Base-by-base conservation (phyloP, 495 filamentous ascomycete species). In the Aspergillus olivimuriae region DNA sequence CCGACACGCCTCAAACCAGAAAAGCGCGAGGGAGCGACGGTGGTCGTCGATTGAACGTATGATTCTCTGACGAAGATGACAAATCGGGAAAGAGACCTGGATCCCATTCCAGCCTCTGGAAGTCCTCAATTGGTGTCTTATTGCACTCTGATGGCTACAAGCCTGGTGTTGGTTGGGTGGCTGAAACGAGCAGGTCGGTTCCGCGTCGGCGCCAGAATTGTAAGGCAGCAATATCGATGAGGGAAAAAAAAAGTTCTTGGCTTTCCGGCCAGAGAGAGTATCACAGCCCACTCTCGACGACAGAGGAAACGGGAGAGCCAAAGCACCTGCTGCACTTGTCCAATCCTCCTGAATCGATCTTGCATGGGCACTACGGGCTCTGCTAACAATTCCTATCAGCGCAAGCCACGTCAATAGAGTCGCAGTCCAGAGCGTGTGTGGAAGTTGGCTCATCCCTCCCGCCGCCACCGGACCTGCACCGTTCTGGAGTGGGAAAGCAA, bases 331-430 rank as follows among this genome's bases (percentile, higher is more conserved):
- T n/a, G n/a, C n/a, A n/a, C n/a, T n/a, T n/a, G n/a, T n/a, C n/a
- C n/a, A n/a, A n/a, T n/a, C n/a, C n/a, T n/a, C n/a, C n/a, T n/a
- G n/a, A n/a, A n/a, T n/a, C n/a, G n/a, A n/a, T n/a, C n/a, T n/a
- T n/a, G n/a, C n/a, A n/a, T n/a, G n/a, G n/a, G n/a, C n/a, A n/a
- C n/a, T n/a, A 41, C 31, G 11, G 5, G 14, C 39, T 39, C 28
- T 12, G 20, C 10, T 11, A 10, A 23, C 8, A 12, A 32, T 47
- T 34, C 31, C 51, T 44, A 50, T 50, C 36, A 34, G 32, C 9
- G 8, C 8, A 21, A 38, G 51, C 51, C 51, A 54, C 51, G 43
- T 50, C 35, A 42, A 44, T 35, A 34, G 28, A 20, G 15, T 34
- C 32, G 21, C 32, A 43, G 19, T 14, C 1, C 4, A 28, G 11